Evolutionary conservation across 768 basidiomycete genomes (phyloP).

Genomic region (Pulveroboletus sp.): DNA sequence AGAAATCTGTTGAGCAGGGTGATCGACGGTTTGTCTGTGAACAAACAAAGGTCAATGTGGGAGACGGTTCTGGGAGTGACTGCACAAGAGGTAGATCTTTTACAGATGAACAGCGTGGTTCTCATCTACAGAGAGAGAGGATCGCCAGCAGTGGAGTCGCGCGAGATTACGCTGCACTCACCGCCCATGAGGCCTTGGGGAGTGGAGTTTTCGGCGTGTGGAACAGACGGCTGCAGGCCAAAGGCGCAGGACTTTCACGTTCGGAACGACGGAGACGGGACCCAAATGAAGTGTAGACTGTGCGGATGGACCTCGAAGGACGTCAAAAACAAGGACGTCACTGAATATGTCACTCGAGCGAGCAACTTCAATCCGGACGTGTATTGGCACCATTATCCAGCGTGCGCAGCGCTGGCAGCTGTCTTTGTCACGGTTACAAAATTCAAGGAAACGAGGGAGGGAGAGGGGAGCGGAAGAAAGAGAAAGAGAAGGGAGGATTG

Average conservation of each 20-base stretch:
- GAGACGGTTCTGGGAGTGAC: no score
- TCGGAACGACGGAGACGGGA: not conserved
- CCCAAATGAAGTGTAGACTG: not conserved
- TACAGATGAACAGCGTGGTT: not conserved
- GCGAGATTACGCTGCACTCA: not conserved
- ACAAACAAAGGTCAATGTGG: no score
- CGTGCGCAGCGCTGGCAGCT: not conserved
- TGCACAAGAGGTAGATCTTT: no score
- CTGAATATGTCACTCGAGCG: not conserved
- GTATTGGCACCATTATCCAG: conserved; percentile 1
- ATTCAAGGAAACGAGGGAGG: no score
- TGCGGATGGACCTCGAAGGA: not conserved
- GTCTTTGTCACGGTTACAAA: no score
- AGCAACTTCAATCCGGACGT: not conserved
- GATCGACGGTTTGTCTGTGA: no score
- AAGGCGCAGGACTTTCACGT: not conserved
- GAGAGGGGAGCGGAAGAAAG: no score
- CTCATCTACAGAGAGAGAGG: not conserved
- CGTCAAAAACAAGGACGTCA: no score
- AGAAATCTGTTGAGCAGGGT: no score
- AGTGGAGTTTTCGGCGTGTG: not conserved
- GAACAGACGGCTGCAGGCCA: not conserved
- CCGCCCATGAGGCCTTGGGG: not conserved
- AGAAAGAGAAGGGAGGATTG: no score
- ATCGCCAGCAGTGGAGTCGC: not conserved